Evolutionary conservation across 1,139 yeast genomes (phyloP).

Genomic region (Pichia sp.): DNA sequence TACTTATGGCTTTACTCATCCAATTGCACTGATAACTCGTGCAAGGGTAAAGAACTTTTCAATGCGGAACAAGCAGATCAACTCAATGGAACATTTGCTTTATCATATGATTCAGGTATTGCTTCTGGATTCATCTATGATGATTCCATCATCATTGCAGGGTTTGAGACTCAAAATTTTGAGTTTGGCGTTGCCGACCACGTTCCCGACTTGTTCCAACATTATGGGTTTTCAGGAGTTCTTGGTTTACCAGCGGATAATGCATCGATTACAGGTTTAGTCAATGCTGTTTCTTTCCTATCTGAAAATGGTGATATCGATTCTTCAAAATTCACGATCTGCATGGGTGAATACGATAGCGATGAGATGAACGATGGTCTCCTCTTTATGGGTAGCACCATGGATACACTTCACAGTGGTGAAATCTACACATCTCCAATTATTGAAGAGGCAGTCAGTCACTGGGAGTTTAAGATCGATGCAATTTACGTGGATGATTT

Average conservation of each 20-base stretch:
- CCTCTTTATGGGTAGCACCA: constrained; percentile 37
- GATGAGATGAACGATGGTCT: constrained; percentile 34
- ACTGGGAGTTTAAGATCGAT: constrained; percentile 49
- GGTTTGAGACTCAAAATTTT: constrained; percentile 33
- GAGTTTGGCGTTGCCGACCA: constrained; percentile 46
- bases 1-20: constrained; percentile 57
- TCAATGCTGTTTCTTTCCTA: constrained; percentile 35
- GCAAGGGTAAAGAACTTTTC: constrained; percentile 26
- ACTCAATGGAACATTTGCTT: constrained; percentile 32
- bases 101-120: constrained; percentile 49
- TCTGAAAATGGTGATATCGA: constrained; percentile 29
- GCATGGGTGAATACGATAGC: constrained; percentile 31
- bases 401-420: constrained; percentile 36
- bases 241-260: constrained; percentile 46
- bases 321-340: constrained; percentile 35
- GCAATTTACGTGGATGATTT: constrained; percentile 31
- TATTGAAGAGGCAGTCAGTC: constrained; percentile 32
- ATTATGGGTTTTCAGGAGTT: constrained; percentile 53
- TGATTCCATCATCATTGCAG: constrained; percentile 33
- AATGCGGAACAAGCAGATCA: constrained; percentile 20
- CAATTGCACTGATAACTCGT: constrained; percentile 41
- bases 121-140: constrained; percentile 45
- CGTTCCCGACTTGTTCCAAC: constrained; percentile 47
- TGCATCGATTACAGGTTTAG: constrained; percentile 29
- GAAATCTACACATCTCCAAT: constrained; percentile 37